Conservation (phyloP, 1,284 basidiomycete genomes). For the Xerocomus minutiporus region DNA sequence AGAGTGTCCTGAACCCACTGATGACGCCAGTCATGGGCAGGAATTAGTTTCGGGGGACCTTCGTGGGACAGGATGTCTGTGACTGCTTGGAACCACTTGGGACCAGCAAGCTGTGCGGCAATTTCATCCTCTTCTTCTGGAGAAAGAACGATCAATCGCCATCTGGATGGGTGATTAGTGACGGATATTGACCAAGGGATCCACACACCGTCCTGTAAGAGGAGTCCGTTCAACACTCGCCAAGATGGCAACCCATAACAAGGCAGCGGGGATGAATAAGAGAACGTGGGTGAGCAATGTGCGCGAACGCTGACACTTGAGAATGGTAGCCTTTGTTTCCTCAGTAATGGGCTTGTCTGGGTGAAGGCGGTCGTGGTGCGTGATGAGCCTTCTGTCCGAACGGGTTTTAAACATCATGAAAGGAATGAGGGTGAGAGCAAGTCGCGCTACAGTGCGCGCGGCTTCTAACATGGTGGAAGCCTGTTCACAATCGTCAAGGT, state of each 20-base stretch:
- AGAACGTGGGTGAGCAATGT: slow-evolving; percentile 55
- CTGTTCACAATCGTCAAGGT: slow-evolving; percentile 29
- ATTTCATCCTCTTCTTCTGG: slow-evolving; percentile 89
- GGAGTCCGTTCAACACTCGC: slow-evolving; percentile 81
- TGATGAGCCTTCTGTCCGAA: slow-evolving; percentile 48
- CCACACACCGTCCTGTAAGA: slow-evolving; percentile 70
- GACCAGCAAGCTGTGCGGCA: slow-evolving; percentile 68
- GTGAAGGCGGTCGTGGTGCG: slow-evolving; percentile 47
- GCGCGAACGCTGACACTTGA: slow-evolving; percentile 45
- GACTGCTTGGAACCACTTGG: slow-evolving; percentile 82
- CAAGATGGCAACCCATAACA: slow-evolving; percentile 73
- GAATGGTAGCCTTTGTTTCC: slow-evolving; percentile 44
- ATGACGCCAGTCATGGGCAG: slow-evolving; percentile 78
- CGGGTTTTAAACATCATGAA: slow-evolving; percentile 55
- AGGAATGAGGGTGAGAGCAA: slow-evolving; percentile 70
- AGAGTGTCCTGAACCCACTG: slow-evolving; percentile 76
- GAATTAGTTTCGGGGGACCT: slow-evolving; percentile 58
- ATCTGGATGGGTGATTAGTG: slow-evolving; percentile 42
- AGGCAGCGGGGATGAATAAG: slow-evolving; percentile 58
- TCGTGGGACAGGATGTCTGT: slow-evolving; percentile 71
- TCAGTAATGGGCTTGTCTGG: slow-evolving; percentile 44
- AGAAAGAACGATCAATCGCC: slow-evolving; percentile 82
- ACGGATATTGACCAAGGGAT: neutral
- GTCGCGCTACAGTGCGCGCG: slow-evolving; percentile 58
- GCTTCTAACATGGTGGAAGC: slow-evolving; percentile 58